phyloP scores from a whole-genome alignment of 2,329 filamentous ascomycete genomes.

The Nemania diffusa region DNA sequence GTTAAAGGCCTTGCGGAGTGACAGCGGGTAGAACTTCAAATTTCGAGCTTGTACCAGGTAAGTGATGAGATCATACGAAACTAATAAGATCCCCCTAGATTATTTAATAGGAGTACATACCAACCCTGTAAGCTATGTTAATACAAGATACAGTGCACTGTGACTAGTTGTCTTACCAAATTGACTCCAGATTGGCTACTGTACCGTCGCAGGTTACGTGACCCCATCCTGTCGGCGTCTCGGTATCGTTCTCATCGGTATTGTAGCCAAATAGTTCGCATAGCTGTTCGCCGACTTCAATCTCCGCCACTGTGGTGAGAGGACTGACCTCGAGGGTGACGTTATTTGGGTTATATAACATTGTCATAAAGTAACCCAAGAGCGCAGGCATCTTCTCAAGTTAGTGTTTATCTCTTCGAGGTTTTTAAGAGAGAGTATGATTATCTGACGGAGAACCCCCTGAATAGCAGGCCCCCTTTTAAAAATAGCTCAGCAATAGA shows the following conservation, averaged over 20 bases:
- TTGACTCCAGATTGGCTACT: conserved; percentile 60
- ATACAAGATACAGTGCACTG: neutral
- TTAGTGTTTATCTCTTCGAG: too few species aligned
- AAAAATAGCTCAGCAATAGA: too few species aligned
- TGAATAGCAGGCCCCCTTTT: too few species aligned
- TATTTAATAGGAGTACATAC: conserved; percentile 16
- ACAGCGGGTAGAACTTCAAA: conserved; percentile 59
- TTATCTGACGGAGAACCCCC: too few species aligned
- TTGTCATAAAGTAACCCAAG: conserved; percentile 60
- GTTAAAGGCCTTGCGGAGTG: conserved; percentile 49
- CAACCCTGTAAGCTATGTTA: conserved; percentile 29
- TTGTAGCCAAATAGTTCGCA: conserved; percentile 59
- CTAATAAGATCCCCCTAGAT: neutral
- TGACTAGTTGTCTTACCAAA: conserved; percentile 50
- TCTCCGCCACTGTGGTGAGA: conserved; percentile 56
- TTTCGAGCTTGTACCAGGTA: conserved; percentile 52
- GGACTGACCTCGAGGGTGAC: conserved; percentile 59
- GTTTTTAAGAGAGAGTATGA: too few species aligned
- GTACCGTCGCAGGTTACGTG: conserved; percentile 59
- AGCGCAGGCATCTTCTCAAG: conserved; percentile 52
- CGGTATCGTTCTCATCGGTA: conserved; percentile 41
- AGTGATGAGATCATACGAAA: conserved; percentile 33
- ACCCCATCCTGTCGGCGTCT: conserved; percentile 52
- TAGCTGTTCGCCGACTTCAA: conserved; percentile 57
- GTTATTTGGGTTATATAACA: conserved; percentile 63